A percentile compares a stretch with the other conserved stretches of the same genome.
phyloP scores from a whole-genome alignment of 2,329 filamentous ascomycete genomes.

The Aureobasidium sp. region DNA sequence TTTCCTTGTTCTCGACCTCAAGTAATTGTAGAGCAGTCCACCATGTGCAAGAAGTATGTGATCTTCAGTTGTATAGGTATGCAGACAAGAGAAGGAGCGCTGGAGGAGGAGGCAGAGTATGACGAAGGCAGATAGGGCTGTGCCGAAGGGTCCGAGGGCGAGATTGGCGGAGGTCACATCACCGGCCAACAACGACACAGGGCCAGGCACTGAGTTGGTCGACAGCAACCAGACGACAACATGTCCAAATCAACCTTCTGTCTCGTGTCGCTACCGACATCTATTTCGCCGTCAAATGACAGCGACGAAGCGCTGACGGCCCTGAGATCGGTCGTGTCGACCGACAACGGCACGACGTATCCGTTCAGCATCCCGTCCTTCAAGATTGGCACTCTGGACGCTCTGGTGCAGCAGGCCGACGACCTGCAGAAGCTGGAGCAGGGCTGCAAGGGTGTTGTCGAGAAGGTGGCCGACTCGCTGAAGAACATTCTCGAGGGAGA shows the following conservation, averaged over 20 bases:
- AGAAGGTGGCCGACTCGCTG: conserved; percentile 82
- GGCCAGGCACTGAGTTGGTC: neutral
- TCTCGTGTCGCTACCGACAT: conserved; percentile 81
- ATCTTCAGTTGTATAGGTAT: neutral
- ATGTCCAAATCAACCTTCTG: conserved; percentile 62
- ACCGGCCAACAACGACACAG: conserved; percentile 9
- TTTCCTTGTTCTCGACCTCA: too few relatives aligned
- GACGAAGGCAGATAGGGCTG: conserved; percentile 2
- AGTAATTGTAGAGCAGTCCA: neutral
- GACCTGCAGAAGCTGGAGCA: conserved; percentile 83
- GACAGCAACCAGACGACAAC: conserved; percentile 11
- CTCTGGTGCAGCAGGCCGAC: conserved; percentile 90
- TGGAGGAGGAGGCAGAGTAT: neutral
- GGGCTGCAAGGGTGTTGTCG: conserved; percentile 72
- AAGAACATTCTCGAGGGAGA: conserved; percentile 76
- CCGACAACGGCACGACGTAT: conserved; percentile 67
- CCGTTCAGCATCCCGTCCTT: conserved; percentile 85
- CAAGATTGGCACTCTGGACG: conserved; percentile 96
- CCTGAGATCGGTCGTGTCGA: conserved; percentile 62
- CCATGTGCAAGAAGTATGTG: neutral
- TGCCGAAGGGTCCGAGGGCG: conserved; percentile 1
- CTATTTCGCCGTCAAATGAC: conserved; percentile 74
- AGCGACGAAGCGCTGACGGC: conserved; percentile 73
- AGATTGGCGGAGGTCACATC: conserved; percentile 11
- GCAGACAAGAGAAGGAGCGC: neutral